Conservation (phyloP, 805 yeast species). For the Spencermartinsiella europaea region DNA sequence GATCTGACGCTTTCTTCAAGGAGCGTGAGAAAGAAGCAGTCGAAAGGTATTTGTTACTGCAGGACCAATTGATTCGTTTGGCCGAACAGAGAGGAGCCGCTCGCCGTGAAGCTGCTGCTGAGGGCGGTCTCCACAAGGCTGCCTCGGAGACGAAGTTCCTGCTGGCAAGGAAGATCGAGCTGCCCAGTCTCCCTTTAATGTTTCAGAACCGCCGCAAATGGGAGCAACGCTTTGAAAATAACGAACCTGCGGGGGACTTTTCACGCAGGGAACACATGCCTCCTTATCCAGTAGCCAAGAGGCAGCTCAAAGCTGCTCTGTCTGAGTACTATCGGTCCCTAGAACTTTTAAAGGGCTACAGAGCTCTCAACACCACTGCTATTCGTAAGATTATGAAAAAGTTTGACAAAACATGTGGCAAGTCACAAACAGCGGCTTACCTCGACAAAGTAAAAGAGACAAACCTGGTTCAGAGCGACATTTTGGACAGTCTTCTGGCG, state of each 20-base stretch:
- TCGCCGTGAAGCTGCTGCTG: neutral
- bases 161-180: conserved; percentile 14
- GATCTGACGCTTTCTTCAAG: conserved; percentile 57
- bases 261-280: conserved; percentile 33
- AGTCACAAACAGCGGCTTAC: conserved; percentile 42
- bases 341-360: conserved; percentile 64
- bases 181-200: conserved; percentile 19
- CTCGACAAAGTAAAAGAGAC: conserved; percentile 58
- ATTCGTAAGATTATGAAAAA: conserved; percentile 85
- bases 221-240: conserved; percentile 1
- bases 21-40: conserved; percentile 57
- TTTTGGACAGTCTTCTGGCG: conserved; percentile 56
- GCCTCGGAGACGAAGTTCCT: conserved; percentile 9
- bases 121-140: conserved; percentile 8
- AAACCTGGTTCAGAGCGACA: conserved; percentile 53
- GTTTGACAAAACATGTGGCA: conserved; percentile 68
- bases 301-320: conserved; percentile 63
- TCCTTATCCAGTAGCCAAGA: conserved; percentile 59
- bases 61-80: conserved; percentile 53
- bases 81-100: conserved; percentile 3
- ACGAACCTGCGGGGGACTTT: conserved; percentile 39
- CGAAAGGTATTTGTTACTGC: conserved; percentile 54
- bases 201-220: conserved; percentile 3
- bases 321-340: conserved; percentile 69
- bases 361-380: conserved; percentile 78